Percentiles rank a stretch among this genome's conserved stretches.
Conservation (phyloP, 768 basidiomycete species). For the Hemileccinum impolitum region DNA sequence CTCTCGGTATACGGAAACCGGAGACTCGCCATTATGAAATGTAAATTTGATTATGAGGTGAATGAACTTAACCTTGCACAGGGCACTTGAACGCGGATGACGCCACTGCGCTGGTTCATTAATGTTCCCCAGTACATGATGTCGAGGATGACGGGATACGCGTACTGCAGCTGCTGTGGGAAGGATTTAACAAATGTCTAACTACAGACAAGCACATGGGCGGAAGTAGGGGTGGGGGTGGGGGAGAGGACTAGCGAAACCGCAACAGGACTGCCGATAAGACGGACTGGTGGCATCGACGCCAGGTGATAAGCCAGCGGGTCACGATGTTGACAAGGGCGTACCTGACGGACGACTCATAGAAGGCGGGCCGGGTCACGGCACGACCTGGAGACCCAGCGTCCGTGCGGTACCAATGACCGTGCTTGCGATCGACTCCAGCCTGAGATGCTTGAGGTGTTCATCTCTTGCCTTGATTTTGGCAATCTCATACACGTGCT, state of each 20-base stretch:
- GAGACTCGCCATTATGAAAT: constrained; percentile 35
- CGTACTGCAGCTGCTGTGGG: constrained; percentile 16
- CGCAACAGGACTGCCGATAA: constrained; percentile 25
- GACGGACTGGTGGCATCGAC: constrained; percentile 8
- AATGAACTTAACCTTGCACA: constrained; percentile 37
- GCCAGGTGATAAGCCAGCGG: constrained; percentile 22
- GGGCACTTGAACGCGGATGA: constrained; percentile 29
- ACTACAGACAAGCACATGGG: constrained; percentile 23
- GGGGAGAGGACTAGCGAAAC: constrained; percentile 9
- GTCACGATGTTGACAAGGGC: constrained; percentile 18
- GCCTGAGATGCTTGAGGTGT: constrained; percentile 78
- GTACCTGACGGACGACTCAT: constrained; percentile 23
- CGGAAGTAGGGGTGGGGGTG: constrained; percentile 10
- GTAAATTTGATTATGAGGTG: constrained; percentile 42
- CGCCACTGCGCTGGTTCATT: constrained; percentile 31
- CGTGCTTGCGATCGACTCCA: constrained; percentile 86
- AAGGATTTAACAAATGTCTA: constrained; percentile 21
- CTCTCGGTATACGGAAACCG: constrained; percentile 31
- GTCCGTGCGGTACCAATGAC: constrained; percentile 87
- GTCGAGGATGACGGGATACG: constrained; percentile 25
- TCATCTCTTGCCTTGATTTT: constrained; percentile 94
- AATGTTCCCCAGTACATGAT: constrained; percentile 33
- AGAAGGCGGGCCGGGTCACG: constrained; percentile 44
- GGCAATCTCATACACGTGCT: constrained; percentile 98
- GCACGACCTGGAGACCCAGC: constrained; percentile 86